Percentiles rank a stretch among this genome's conserved stretches.
Conservation (phyloP, 2,329 filamentous ascomycete genomes). For the Cladosporium sp. region DNA sequence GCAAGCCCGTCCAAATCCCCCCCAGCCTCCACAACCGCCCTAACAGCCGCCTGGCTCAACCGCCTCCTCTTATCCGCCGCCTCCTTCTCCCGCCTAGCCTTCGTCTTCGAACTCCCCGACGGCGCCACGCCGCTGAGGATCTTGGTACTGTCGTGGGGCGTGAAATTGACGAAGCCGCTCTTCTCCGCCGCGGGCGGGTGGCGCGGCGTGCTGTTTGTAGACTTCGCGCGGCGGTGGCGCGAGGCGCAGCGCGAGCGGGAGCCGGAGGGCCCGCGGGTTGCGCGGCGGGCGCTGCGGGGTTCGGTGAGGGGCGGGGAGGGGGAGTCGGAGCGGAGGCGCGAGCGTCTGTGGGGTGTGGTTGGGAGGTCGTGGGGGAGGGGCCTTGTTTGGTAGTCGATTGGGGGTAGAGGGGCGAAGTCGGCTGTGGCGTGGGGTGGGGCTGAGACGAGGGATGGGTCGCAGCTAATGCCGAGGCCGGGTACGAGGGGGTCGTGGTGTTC, state of each 20-base stretch:
- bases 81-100: slow-evolving; percentile 85
- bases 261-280: not conserved
- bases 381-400: not conserved
- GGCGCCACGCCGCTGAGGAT: slow-evolving; percentile 88
- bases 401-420: slow-evolving; percentile 13
- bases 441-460: slow-evolving; percentile 25
- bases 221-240: slow-evolving; percentile 23
- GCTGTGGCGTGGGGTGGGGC: slow-evolving; percentile 14
- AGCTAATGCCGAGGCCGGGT: slow-evolving; percentile 28
- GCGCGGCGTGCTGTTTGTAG: slow-evolving; percentile 22
- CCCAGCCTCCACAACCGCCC: slow-evolving; percentile 63
- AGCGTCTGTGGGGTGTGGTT: slow-evolving; percentile 18
- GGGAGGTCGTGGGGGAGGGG: slow-evolving; percentile 22
- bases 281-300: slow-evolving; percentile 12
- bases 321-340: slow-evolving; percentile 16
- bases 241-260: slow-evolving; percentile 17
- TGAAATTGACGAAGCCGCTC: slow-evolving; percentile 81
- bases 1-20: slow-evolving; percentile 51
- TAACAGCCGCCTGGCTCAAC: slow-evolving; percentile 61
- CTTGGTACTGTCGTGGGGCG: slow-evolving; percentile 67
- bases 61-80: slow-evolving; percentile 67
- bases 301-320: slow-evolving; percentile 25
- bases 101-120: slow-evolving; percentile 86
- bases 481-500: slow-evolving; percentile 10
- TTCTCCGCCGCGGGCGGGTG: slow-evolving; percentile 38